A percentile compares a stretch with the other conserved stretches of the same genome.
phyloP scores from a whole-genome alignment of 2,329 filamentous ascomycete species.

The Pseudogymnoascus sp. region DNA sequence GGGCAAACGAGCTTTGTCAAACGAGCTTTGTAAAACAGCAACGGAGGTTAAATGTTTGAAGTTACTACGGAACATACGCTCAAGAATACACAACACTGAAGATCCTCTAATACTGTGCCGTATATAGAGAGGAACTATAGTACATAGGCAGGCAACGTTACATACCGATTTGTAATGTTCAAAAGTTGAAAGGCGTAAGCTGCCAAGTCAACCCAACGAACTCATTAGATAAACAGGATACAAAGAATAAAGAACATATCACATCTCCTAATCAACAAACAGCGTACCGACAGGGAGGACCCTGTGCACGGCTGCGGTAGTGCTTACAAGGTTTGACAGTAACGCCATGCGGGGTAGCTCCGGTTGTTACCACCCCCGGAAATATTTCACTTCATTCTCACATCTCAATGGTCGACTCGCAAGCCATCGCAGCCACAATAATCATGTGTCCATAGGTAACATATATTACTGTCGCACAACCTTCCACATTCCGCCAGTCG shows the following conservation, averaged over 20 bases:
- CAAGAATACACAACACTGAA: background rate
- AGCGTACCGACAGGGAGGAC: background rate
- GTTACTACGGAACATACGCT: background rate
- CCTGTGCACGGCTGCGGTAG: background rate
- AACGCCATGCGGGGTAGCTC: constrained; percentile 6
- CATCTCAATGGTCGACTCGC: background rate
- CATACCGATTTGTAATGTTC: background rate
- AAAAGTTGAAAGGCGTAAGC: background rate
- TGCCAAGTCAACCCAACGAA: background rate
- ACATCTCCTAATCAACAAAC: background rate
- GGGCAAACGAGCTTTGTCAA: background rate
- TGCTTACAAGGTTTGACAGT: background rate
- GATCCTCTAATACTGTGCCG: background rate
- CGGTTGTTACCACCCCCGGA: background rate
- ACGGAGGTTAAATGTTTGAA: background rate
- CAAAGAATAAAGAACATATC: background rate
- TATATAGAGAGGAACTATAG: background rate
- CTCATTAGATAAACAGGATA: constrained; percentile 1
- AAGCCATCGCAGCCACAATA: background rate
- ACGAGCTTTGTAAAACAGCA: background rate
- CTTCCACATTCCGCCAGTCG: background rate
- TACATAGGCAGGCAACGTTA: background rate
- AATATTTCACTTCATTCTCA: background rate
- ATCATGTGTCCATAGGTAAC: background rate
- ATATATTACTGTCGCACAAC: background rate